Evolutionary conservation across 2,329 filamentous ascomycete species (phyloP).

Genomic region (Cercospora beticola): DNA sequence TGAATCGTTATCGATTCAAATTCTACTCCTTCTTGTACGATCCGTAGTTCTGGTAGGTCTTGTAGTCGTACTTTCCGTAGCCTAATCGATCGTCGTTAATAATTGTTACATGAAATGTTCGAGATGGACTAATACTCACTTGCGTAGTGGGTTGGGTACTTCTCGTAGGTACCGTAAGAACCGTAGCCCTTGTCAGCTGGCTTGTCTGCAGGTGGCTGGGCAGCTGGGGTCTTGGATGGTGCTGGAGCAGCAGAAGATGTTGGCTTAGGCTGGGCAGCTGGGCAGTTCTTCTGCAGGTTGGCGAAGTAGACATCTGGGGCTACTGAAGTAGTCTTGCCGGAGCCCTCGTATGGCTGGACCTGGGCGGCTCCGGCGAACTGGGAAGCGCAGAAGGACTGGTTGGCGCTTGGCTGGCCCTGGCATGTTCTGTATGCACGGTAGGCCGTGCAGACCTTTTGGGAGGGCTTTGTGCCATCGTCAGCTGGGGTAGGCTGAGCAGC

Average conservation of each 20-base stretch:
- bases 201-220: neutral
- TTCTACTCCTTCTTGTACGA: neutral
- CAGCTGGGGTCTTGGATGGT: neutral
- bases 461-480: slow-evolving; percentile 1
- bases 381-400: neutral
- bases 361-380: neutral
- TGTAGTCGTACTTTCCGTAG: slow-evolving; percentile 4
- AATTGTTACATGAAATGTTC: neutral
- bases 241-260: neutral
- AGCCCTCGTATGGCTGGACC: neutral
- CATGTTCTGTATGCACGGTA: neutral
- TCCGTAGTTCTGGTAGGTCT: slow-evolving; percentile 3
- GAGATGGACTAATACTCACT: neutral
- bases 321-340: neutral
- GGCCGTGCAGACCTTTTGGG: neutral
- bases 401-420: neutral
- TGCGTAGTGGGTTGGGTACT: slow-evolving; percentile 1
- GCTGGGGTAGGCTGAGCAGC: neutral
- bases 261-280: neutral
- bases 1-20: neutral
- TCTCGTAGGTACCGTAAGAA: slow-evolving; percentile 9
- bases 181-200: slow-evolving; percentile 8
- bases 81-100: neutral
- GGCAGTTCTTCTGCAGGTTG: neutral
- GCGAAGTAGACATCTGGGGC: neutral